These are phyloP conservation scores for Ettlia oleoabundans DNA, from an alignment of 139 green algal genomes.

Conservation along the genomic window DNA sequence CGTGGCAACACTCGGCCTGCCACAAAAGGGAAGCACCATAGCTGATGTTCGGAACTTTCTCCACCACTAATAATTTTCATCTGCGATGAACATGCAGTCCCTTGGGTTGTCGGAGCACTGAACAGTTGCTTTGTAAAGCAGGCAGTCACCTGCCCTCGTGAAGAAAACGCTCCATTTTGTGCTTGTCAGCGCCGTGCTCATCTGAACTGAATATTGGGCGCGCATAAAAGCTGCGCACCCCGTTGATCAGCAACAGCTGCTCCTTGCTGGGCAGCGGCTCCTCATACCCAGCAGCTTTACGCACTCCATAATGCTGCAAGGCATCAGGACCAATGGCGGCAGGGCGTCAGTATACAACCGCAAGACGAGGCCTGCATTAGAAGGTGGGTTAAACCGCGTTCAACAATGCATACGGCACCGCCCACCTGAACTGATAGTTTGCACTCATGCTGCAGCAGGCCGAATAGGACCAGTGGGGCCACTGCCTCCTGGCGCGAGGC, in stretches of 20 bases:
- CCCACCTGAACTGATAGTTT: constrained; percentile 81
- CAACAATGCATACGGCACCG: not conserved
- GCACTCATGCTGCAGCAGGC: constrained; percentile 92
- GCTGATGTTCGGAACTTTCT: too few relatives aligned
- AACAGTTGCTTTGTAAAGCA: not conserved
- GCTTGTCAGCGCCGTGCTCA: constrained; percentile 84
- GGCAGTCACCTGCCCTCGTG: constrained; percentile 47
- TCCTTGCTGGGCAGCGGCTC: constrained; percentile 84
- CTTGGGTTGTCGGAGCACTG: too few relatives aligned
- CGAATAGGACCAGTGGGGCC: constrained; percentile 66
- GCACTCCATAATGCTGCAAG: constrained; percentile 52
- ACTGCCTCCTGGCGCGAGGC: constrained; percentile 1
- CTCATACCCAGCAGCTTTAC: constrained; percentile 66
- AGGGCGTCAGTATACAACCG: too few relatives aligned
- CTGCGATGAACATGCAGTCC: too few relatives aligned
- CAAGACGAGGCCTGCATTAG: too few relatives aligned
- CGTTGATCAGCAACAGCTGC: constrained; percentile 80
- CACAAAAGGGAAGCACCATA: too few relatives aligned
- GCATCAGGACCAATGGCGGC: too few relatives aligned
- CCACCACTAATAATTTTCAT: too few relatives aligned
- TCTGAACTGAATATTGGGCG: constrained; percentile 79
- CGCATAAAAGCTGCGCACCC: constrained; percentile 62
- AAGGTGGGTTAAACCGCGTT: too few relatives aligned
- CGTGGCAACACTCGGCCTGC: constrained; percentile 65
- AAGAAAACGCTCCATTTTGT: constrained; percentile 96